Conservation (phyloP, 139 green algal genomes). For the Yamagishiella unicocca region DNA sequence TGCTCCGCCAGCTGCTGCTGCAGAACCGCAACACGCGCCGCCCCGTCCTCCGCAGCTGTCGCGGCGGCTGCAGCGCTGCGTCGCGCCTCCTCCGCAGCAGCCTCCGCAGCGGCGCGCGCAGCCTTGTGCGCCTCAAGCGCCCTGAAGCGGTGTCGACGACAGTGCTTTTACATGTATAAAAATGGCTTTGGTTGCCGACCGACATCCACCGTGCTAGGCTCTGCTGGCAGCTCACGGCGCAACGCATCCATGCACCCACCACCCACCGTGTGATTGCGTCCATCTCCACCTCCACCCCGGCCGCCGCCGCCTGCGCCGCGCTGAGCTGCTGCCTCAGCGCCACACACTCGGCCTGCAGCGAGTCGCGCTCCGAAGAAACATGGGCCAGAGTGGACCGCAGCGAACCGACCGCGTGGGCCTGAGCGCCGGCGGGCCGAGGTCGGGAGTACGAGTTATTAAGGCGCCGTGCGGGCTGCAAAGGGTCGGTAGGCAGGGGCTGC, state of each 20-base stretch:
- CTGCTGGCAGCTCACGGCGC: too few relatives aligned
- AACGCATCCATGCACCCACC: too few relatives aligned
- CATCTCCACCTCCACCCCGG: slow-evolving; percentile 31
- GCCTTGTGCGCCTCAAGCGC: slow-evolving; percentile 38
- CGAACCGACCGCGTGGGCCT: background rate
- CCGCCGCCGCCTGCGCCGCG: background rate
- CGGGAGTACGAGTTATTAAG: too few relatives aligned
- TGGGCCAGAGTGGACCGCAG: background rate
- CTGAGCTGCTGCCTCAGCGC: slow-evolving; percentile 22
- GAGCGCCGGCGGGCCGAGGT: too few relatives aligned
- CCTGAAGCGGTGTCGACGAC: too few relatives aligned
- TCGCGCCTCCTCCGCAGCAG: slow-evolving; percentile 33
- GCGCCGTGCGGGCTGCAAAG: too few relatives aligned
- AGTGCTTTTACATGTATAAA: too few relatives aligned
- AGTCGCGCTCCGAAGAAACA: background rate
- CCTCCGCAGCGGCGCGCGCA: slow-evolving; percentile 12
- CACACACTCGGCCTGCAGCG: slow-evolving; percentile 20
- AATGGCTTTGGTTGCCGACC: too few relatives aligned
- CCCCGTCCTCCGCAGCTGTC: background rate
- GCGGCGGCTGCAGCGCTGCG: slow-evolving; percentile 1
- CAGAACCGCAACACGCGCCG: background rate
- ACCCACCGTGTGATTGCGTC: background rate
- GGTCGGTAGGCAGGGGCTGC: too few relatives aligned
- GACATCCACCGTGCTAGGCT: too few relatives aligned
- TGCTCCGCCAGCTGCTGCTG: slow-evolving; percentile 16